Percentiles rank a stretch among this genome's conserved stretches.
Conservation (phyloP, 2,329 filamentous ascomycete genomes). For the Epichloe hybrida region DNA sequence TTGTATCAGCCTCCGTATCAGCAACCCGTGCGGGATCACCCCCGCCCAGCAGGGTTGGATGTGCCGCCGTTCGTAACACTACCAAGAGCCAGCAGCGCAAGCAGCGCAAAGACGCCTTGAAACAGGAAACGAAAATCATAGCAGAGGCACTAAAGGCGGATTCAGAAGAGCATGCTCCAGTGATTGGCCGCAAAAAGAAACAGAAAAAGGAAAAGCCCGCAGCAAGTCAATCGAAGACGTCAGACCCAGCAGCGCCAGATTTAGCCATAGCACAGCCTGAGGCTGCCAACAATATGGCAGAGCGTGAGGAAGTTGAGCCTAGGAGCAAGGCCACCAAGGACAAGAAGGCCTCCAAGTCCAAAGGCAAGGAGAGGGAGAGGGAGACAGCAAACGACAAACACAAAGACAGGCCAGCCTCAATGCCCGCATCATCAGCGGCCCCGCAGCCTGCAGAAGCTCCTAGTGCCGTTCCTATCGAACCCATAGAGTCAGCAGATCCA, state of each 20-base stretch:
- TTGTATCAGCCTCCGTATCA: slow-evolving; percentile 58
- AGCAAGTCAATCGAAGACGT: slow-evolving; percentile 4
- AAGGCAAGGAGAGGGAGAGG: slow-evolving; percentile 10
- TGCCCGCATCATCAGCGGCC: slow-evolving; percentile 2
- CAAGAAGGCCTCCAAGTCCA: slow-evolving; percentile 19
- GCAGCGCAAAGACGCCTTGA: slow-evolving; percentile 53
- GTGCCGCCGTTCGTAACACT: slow-evolving; percentile 52
- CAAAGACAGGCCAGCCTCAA: slow-evolving; percentile 3
- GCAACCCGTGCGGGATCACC: slow-evolving; percentile 59
- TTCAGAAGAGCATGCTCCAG: slow-evolving; percentile 50
- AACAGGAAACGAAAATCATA: slow-evolving; percentile 46
- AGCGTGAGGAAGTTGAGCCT: slow-evolving; percentile 8
- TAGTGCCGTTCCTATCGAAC: slow-evolving; percentile 8
- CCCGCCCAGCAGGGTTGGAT: slow-evolving; percentile 49
- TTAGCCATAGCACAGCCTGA: background rate
- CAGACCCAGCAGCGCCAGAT: background rate
- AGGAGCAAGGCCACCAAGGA: slow-evolving; percentile 17
- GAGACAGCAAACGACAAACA: slow-evolving; percentile 5
- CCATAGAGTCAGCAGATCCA: slow-evolving; percentile 9
- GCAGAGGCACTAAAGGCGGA: slow-evolving; percentile 37
- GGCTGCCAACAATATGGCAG: background rate
- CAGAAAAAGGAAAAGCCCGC: slow-evolving; percentile 57
- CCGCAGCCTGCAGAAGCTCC: slow-evolving; percentile 7
- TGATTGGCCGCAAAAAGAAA: slow-evolving; percentile 71
- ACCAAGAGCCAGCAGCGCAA: slow-evolving; percentile 73